phyloP scores from a whole-genome alignment of 1,284 basidiomycete genomes.

The Afroboletus lepidellus region DNA sequence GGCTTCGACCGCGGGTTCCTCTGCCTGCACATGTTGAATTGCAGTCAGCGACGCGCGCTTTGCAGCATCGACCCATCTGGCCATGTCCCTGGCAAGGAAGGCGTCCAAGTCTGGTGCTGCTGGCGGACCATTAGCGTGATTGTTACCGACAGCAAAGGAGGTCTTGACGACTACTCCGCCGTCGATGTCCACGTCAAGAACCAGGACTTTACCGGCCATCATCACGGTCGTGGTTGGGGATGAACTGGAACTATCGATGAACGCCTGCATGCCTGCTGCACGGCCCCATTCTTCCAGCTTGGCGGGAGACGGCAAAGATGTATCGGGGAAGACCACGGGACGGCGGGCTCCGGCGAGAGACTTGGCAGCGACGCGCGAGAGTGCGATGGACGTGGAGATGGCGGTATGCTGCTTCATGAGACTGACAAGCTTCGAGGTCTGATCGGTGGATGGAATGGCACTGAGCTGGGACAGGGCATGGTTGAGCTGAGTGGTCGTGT shows the following conservation, averaged over 20 bases:
- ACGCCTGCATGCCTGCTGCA: slow-evolving; percentile 68
- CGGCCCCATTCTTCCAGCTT: slow-evolving; percentile 60
- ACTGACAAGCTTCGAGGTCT: slow-evolving; percentile 58
- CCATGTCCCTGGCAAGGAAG: slow-evolving; percentile 54
- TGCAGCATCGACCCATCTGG: slow-evolving; percentile 57
- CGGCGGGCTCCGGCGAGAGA: slow-evolving; percentile 23
- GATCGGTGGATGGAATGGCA: slow-evolving; percentile 49
- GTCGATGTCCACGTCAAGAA: slow-evolving; percentile 68
- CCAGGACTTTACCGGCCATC: slow-evolving; percentile 73
- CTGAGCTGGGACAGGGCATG: slow-evolving; percentile 53
- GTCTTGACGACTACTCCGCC: slow-evolving; percentile 58
- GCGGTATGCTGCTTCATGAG: slow-evolving; percentile 60
- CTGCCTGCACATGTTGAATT: slow-evolving; percentile 6
- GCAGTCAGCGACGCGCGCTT: slow-evolving; percentile 49
- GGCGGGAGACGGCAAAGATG: slow-evolving; percentile 32
- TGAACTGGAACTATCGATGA: slow-evolving; percentile 52
- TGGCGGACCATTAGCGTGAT: slow-evolving; percentile 46
- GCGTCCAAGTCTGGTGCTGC: slow-evolving; percentile 48
- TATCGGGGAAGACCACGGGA: slow-evolving; percentile 29
- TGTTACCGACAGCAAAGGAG: slow-evolving; percentile 62
- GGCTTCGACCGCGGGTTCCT: slow-evolving; percentile 47
- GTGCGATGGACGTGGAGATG: slow-evolving; percentile 36
- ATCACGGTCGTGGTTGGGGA: slow-evolving; percentile 49
- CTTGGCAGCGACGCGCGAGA: slow-evolving; percentile 24
- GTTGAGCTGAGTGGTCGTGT: slow-evolving; percentile 50